Base-by-base conservation (phyloP, 164 flowering plant genomes). In the Echeveria elegans region DNA sequence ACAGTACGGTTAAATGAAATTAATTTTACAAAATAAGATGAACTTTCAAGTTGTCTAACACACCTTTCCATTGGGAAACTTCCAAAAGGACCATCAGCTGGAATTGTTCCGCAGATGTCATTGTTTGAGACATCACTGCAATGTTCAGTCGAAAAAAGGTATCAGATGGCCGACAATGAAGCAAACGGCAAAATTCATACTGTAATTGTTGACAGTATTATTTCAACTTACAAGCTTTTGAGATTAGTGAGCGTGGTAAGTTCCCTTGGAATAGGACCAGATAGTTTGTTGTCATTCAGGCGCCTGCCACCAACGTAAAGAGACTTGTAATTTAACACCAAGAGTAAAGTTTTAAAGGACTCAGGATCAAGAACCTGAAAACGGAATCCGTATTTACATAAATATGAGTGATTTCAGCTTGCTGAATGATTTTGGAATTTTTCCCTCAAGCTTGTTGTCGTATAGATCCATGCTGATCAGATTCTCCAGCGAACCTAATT, bases 111-210 rank as follows among this genome's bases (percentile, higher is more conserved):
- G 53, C 97, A 88, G 1, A 90, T 85, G 73, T 85, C 78, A 66
- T 88, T 90, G 69, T 80, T 79, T 19, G 92, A 90, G 64, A 90
- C 88, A 82, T 90, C 97, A 71, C 97, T 90, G 84, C 83, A 82
- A 37, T 71, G n/a, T 6, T 52, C 29, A 34, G 75, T 48, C 68
- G 36, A n/a, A 14, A 12, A 12, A 8, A 32, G 15, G 47, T 43
- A 43, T 21, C 29, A 37, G 19, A 24, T 36, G 23, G 61, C 37
- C 26, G 23, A 15, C 41, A 8, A 53, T 50, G 38, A 64, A 62
- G 63, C 8, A 71, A 61, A 0, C 18, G 56, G 40, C 58, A 2
- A 38, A 68, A 7, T 4, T 29, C 4, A 31, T 14, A 41, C 43
- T 34, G 52, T 60, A 36, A 16, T 36, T 50, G 3, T 16, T 28